These are phyloP conservation scores for Epicoccum sorghinum DNA, from an alignment of 2,329 filamentous ascomycete genomes.

Conservation along the genomic window DNA sequence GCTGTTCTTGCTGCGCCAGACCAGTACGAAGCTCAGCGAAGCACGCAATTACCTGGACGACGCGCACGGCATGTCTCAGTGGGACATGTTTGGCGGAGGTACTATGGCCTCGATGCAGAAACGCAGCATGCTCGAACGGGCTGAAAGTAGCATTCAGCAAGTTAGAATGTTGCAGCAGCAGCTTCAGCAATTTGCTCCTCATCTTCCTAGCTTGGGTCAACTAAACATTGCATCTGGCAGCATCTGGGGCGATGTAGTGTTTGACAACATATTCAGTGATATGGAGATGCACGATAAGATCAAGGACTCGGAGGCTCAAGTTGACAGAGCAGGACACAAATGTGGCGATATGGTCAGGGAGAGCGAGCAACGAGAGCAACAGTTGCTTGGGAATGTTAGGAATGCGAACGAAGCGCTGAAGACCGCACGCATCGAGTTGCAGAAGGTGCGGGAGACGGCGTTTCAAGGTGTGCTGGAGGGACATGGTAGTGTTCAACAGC, in stretches of 20 bases:
- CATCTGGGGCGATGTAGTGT: conserved; percentile 60
- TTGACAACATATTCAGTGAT: conserved; percentile 62
- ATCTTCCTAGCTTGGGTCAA: conserved; percentile 46
- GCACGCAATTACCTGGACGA: conserved; percentile 27
- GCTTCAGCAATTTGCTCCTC: conserved; percentile 50
- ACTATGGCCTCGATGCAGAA: conserved; percentile 61
- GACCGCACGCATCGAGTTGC: conserved; percentile 47
- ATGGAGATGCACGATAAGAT: conserved; percentile 61
- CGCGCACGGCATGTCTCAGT: conserved; percentile 34
- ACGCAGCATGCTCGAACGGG: conserved; percentile 56
- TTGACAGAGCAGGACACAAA: conserved; percentile 25
- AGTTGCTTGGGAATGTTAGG: conserved; percentile 29
- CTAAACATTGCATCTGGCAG: conserved; percentile 55
- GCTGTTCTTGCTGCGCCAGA: conserved; percentile 35
- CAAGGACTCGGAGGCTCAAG: conserved; percentile 50
- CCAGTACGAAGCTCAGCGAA: conserved; percentile 26
- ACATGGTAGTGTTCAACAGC: not conserved
- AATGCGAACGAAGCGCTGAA: conserved; percentile 42
- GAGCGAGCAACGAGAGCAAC: conserved; percentile 38
- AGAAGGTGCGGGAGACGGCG: conserved; percentile 53
- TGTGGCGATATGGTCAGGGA: conserved; percentile 44
- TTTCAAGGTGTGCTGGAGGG: conserved; percentile 44
- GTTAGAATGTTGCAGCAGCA: conserved; percentile 48
- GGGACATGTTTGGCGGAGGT: conserved; percentile 60
- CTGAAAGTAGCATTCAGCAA: conserved; percentile 53